These are phyloP conservation scores for Edaphochlamys debaryana DNA, from an alignment of 139 green algal genomes.

Conservation along the genomic window DNA sequence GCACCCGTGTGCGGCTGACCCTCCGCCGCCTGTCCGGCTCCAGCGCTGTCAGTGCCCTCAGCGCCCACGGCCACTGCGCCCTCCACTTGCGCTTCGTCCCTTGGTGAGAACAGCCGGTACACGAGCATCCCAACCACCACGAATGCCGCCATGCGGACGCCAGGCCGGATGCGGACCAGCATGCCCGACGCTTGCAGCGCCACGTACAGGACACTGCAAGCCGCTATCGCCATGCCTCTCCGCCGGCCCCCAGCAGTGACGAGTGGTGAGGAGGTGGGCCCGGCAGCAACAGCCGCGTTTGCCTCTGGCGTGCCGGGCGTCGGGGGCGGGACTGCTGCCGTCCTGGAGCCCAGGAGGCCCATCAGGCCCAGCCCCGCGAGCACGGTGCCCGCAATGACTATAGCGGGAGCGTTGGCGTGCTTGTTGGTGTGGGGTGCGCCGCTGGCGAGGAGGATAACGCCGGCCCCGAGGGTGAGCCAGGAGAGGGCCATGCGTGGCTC, in stretches of 20 bases:
- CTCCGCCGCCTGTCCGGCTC: no score
- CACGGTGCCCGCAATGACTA: background rate
- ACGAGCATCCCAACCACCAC: background rate
- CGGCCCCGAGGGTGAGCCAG: background rate
- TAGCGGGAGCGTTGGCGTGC: background rate
- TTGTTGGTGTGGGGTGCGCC: no score
- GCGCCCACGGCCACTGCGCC: no score
- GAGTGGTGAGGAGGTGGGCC: no score
- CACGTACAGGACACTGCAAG: background rate
- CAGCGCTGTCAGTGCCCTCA: no score
- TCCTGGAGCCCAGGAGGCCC: background rate
- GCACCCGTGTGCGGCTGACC: no score
- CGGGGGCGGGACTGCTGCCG: background rate
- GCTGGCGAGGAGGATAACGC: background rate
- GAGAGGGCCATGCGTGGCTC: background rate
- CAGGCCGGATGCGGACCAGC: background rate
- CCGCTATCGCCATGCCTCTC: background rate
- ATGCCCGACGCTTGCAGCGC: background rate
- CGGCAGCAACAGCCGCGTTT: no score
- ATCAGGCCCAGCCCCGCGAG: background rate
- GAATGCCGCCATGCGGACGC: background rate
- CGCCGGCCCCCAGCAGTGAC: no score
- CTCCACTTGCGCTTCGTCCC: no score
- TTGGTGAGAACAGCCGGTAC: no score
- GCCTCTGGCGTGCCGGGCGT: background rate